Conservation (phyloP, 192 early-diverging fungal genomes). For the Coemansia sp. region DNA sequence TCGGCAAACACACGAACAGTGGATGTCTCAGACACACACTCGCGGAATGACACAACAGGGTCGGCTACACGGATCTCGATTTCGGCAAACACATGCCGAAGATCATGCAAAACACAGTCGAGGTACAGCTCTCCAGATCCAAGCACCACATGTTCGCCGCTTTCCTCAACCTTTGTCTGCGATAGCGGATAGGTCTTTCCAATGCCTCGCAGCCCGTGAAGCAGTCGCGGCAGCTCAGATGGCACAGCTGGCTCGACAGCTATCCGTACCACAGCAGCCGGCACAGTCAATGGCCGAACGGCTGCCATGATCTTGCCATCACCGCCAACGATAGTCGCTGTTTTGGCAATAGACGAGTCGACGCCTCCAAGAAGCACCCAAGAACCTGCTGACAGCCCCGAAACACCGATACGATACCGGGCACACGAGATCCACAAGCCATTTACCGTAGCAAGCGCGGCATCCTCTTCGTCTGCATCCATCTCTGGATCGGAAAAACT, state of each 20-base stretch:
- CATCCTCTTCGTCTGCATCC: constrained; percentile 88
- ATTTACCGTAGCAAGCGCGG: constrained; percentile 71
- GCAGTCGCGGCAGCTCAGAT: constrained; percentile 96
- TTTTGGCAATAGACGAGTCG: constrained; percentile 89
- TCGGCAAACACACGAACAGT: constrained; percentile 95
- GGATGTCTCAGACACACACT: constrained; percentile 94
- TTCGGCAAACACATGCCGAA: constrained; percentile 90
- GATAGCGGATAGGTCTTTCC: constrained; percentile 93
- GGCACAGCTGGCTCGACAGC: constrained; percentile 98
- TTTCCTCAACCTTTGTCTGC: constrained; percentile 92
- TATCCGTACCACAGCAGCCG: constrained; percentile 88
- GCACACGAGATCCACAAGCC: constrained; percentile 81
- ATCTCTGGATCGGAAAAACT: constrained; percentile 65
- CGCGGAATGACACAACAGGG: constrained; percentile 93
- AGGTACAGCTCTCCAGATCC: constrained; percentile 96
- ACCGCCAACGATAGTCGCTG: constrained; percentile 84
- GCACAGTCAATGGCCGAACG: constrained; percentile 82
- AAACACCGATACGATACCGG: constrained; percentile 75
- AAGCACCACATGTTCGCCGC: constrained; percentile 93
- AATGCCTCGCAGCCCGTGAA: constrained; percentile 94
- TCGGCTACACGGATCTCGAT: constrained; percentile 99
- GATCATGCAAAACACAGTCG: constrained; percentile 95
- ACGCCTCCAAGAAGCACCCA: constrained; percentile 94
- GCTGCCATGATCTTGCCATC: constrained; percentile 65
- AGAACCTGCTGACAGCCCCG: constrained; percentile 76